Base-by-base conservation (phyloP, 257 asterid species). In the Mitragyna speciosa region DNA sequence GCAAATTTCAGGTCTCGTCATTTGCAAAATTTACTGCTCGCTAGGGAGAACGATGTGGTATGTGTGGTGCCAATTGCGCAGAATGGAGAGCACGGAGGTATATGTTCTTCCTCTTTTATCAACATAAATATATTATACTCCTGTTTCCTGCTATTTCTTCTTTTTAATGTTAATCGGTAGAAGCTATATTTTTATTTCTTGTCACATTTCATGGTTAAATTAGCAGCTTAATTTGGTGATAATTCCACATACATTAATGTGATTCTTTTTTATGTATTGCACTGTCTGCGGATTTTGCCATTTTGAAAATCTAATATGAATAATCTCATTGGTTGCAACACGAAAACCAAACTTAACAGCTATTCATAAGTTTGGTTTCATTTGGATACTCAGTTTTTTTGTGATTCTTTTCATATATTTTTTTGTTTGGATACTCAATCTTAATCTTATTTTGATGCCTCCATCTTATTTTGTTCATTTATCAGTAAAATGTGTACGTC, bases 71-170 rank as follows among this genome's bases (percentile, higher is more conserved):
- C 82, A 96, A 96, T 83, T 88, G 86, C 67, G 56, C 98, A 64
- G 94, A 96, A 90, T 96, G 99, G 99, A 86, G 83, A 92, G 97
- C 84, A 96, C 92, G 99, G 92, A 96, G 99, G 99, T 94, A 85
- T 48, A 26, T 49, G 15, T n/a, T 49, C 45, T n/a, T 68, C 11
- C 16, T 48, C 69, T 61, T 43, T 75, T 79, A 48, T 17, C 26
- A 36, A 41, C 19, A 56, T 58, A n/a, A n/a, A n/a, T n/a, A n/a
- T n/a, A 36, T 72, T 51, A n/a, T 75, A 67, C 76, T 20, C 22
- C 14, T 70, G 75, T 54, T 17, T 36, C 26, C 68, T 79, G 79
- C 77, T 82, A 56, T 76, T 65, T 79, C 71, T 70, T 51, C 47
- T n/a, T 76, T 20, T 52, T 19, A 15, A 7, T 52, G 6, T n/a